These are phyloP conservation scores for Termitomyces sp. DNA, from an alignment of 768 basidiomycete genomes.

Conservation along the genomic window DNA sequence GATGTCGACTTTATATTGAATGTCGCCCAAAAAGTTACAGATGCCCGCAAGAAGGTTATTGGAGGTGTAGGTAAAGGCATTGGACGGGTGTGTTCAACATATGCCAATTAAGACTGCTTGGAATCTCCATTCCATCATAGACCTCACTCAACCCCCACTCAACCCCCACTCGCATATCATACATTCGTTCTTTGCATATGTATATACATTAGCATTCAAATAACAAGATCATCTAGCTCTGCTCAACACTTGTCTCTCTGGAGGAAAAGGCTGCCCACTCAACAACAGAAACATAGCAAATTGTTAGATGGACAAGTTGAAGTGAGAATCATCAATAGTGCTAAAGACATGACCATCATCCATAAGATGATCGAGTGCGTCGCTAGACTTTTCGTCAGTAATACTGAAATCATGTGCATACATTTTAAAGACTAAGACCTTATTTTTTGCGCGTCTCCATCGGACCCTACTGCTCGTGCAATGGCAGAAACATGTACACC, in stretches of 20 bases:
- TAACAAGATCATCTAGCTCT: not conserved
- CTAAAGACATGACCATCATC: constrained; percentile 76
- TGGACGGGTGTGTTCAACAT: constrained; percentile 17
- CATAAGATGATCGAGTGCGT: constrained; percentile 72
- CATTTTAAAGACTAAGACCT: constrained; percentile 37
- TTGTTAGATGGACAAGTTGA: constrained; percentile 41
- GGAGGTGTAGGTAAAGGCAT: constrained; percentile 73
- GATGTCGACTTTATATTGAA: constrained; percentile 58
- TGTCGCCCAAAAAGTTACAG: constrained; percentile 58
- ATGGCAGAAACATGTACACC: constrained; percentile 75
- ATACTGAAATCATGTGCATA: not conserved
- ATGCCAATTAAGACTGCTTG: constrained; percentile 6
- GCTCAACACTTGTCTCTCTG: not conserved
- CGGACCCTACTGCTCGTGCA: constrained; percentile 50
- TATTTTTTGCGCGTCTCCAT: constrained; percentile 49
- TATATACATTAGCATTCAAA: not conserved
- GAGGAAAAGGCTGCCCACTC: not conserved
- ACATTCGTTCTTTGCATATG: not conserved
- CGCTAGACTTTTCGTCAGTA: constrained; percentile 30
- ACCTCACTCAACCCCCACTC: not conserved
- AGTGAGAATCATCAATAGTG: constrained; percentile 81
- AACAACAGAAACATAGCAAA: not conserved
- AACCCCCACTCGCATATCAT: not conserved
- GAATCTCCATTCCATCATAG: not conserved
- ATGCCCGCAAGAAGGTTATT: constrained; percentile 64